Percentiles rank a stretch among this genome's conserved stretches.
phyloP scores from a whole-genome alignment of 2,329 filamentous ascomycete genomes.

The Colletotrichum phormii region DNA sequence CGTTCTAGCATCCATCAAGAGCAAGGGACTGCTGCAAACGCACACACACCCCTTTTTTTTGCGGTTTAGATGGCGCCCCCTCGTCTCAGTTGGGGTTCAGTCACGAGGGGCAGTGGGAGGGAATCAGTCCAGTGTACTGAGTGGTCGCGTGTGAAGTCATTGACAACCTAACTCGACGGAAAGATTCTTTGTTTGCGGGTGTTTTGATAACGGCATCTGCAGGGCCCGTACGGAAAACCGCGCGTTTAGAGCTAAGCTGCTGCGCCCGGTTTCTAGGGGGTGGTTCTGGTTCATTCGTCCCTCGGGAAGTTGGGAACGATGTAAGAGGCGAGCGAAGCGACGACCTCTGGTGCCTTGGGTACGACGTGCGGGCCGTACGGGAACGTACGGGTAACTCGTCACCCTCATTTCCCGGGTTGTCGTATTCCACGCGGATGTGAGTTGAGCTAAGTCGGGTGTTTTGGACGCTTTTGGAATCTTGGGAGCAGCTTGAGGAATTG shows the following conservation, averaged over 20 bases:
- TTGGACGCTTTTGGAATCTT: neutral
- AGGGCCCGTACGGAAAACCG: neutral
- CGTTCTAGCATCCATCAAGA: neutral
- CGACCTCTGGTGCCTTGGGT: conserved; percentile 5
- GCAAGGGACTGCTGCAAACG: neutral
- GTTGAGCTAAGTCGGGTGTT: neutral
- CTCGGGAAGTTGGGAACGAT: neutral
- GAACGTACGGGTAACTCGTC: neutral
- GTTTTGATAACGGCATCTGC: neutral
- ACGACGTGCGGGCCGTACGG: neutral
- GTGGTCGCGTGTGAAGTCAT: neutral
- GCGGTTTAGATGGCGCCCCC: neutral
- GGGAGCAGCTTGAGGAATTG: neutral
- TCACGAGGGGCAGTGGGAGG: neutral
- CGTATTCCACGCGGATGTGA: neutral
- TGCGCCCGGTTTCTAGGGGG: neutral
- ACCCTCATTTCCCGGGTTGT: conserved; percentile 10
- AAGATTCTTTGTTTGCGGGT: neutral
- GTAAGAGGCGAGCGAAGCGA: neutral
- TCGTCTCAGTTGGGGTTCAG: neutral
- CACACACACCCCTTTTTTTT: neutral
- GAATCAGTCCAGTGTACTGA: neutral
- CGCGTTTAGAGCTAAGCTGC: neutral
- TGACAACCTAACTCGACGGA: neutral
- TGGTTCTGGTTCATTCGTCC: neutral